Evolutionary conservation across 352 stramenopile genomes (phyloP).

Genomic region (Discostella stelligera): DNA sequence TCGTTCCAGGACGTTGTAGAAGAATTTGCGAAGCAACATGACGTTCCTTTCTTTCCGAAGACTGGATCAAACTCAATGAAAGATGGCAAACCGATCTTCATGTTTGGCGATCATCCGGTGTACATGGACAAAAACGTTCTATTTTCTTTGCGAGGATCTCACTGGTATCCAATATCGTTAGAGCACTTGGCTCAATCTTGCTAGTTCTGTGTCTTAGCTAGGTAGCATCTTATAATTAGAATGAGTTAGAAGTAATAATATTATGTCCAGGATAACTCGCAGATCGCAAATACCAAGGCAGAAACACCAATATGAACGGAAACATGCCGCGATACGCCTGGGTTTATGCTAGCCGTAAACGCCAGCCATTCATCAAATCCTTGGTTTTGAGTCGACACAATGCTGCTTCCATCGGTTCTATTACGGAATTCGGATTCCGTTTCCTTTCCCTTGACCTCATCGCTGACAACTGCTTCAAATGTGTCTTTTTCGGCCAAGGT

Average conservation of each 20-base stretch:
- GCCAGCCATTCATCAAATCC: neutral
- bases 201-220: constrained; percentile 1
- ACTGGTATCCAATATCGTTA: constrained; percentile 67
- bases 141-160: constrained; percentile 43
- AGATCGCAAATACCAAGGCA: neutral
- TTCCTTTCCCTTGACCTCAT: neutral
- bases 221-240: neutral
- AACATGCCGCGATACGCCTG: neutral
- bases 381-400: neutral
- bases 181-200: constrained; percentile 55
- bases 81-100: constrained; percentile 74
- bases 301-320: neutral
- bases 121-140: constrained; percentile 76
- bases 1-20: constrained; percentile 77
- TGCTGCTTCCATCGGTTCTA: neutral
- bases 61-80: constrained; percentile 52
- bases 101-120: constrained; percentile 69
- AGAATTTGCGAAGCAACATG: constrained; percentile 62
- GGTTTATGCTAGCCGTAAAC: neutral
- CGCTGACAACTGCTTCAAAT: neutral
- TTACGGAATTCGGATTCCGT: neutral
- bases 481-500: neutral
- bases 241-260: neutral
- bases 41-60: constrained; percentile 66
- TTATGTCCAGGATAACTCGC: neutral